These are phyloP conservation scores for Cadophora luteo-olivacea DNA, from an alignment of 2,329 filamentous ascomycete genomes.

Conservation along the genomic window DNA sequence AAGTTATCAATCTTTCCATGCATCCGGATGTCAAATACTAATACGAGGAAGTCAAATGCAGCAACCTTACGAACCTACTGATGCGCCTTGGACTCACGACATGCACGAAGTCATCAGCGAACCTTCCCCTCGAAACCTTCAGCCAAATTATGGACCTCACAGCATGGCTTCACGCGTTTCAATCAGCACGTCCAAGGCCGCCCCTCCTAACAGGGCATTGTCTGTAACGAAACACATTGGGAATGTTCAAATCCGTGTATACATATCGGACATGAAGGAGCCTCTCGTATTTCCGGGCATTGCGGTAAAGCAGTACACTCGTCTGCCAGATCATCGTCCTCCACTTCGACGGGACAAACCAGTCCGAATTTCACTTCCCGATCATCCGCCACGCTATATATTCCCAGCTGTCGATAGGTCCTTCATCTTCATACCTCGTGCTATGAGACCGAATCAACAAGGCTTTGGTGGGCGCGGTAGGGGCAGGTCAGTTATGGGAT, in stretches of 20 bases:
- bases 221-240: slow-evolving; percentile 85
- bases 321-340: slow-evolving; percentile 91
- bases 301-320: slow-evolving; percentile 88
- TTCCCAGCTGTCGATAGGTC: slow-evolving; percentile 90
- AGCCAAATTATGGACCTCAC: slow-evolving; percentile 48
- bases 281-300: slow-evolving; percentile 76
- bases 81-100: slow-evolving; percentile 88
- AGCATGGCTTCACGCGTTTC: slow-evolving; percentile 39
- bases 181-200: slow-evolving; percentile 57
- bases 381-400: slow-evolving; percentile 82
- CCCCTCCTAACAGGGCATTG: slow-evolving; percentile 76
- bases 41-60: slow-evolving; percentile 50
- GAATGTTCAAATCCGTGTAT: slow-evolving; percentile 84
- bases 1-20: slow-evolving; percentile 49
- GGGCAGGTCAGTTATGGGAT: slow-evolving; percentile 74
- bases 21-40: slow-evolving; percentile 34
- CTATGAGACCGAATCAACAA: slow-evolving; percentile 91
- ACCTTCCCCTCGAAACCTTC: slow-evolving; percentile 43
- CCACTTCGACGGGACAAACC: slow-evolving; percentile 95
- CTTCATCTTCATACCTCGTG: slow-evolving; percentile 97
- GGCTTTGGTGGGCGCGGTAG: slow-evolving; percentile 70
- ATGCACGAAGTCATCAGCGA: slow-evolving; percentile 79
- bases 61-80: slow-evolving; percentile 64
- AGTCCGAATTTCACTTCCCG: slow-evolving; percentile 88
- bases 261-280: slow-evolving; percentile 75